Conservation (phyloP, 768 basidiomycete genomes). For the Hirschioporus abietinus region DNA sequence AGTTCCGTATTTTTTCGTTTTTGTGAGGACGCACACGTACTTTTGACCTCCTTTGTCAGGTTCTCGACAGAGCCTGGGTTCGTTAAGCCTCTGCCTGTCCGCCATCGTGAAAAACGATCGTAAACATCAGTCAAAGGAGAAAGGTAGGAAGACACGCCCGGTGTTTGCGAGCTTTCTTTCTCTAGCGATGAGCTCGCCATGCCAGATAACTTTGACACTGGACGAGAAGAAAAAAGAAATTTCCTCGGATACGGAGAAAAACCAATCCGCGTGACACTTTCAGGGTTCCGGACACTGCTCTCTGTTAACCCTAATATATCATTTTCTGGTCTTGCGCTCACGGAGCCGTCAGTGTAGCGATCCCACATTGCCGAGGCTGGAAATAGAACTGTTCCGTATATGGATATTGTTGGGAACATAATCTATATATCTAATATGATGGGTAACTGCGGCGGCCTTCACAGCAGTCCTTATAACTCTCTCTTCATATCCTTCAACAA, state of each 20-base stretch:
- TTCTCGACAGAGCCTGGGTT: constrained; percentile 94
- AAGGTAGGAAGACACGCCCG: constrained; percentile 12
- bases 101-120: constrained; percentile 75
- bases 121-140: constrained; percentile 64
- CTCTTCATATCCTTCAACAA: neutral
- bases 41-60: constrained; percentile 87
- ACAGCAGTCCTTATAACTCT: neutral
- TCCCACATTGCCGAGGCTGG: neutral
- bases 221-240: neutral
- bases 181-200: neutral
- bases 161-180: neutral
- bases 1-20: constrained; percentile 2
- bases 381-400: neutral
- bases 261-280: neutral
- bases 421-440: neutral
- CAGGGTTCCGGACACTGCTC: neutral
- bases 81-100: constrained; percentile 72
- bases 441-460: neutral
- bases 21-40: constrained; percentile 37
- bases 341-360: neutral
- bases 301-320: neutral
- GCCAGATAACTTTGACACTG: neutral
- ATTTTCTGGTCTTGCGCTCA: too few relatives aligned
- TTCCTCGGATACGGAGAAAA: neutral
- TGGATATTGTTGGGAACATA: neutral